These are phyloP conservation scores for Pezicula rhizophila DNA, from an alignment of 2,329 filamentous ascomycete species.

Conservation along the genomic window DNA sequence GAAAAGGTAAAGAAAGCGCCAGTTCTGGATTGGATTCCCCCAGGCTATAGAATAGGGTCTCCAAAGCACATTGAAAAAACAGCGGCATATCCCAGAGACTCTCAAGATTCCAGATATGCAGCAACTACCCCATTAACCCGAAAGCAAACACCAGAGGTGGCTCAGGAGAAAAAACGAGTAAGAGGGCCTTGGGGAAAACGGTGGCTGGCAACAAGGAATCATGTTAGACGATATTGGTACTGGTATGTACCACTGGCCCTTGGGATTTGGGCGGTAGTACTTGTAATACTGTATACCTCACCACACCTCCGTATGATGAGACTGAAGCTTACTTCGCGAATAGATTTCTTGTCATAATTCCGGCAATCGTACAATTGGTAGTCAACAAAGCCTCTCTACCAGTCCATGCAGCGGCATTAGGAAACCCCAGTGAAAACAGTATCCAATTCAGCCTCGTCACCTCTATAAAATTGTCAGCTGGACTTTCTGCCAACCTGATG, in stretches of 20 bases:
- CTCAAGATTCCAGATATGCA: no score
- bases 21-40: no score
- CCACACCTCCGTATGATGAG: not conserved
- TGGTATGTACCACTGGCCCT: not conserved
- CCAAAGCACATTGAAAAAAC: no score
- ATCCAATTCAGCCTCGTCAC: not conserved
- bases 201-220: not conserved
- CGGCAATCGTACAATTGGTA: not conserved
- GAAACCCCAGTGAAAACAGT: not conserved
- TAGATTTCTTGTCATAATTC: not conserved
- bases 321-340: not conserved
- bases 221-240: not conserved
- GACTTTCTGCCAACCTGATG: not conserved
- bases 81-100: no score
- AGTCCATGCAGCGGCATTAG: not conserved
- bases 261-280: not conserved
- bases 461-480: not conserved
- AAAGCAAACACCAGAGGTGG: no score
- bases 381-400: not conserved
- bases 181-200: no score
- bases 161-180: no score
- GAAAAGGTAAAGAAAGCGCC: no score
- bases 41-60: no score
- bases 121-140: no score
- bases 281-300: not conserved